Conservation (phyloP, 2,329 filamentous ascomycete species). For the Pyrenochaeta sp. region DNA sequence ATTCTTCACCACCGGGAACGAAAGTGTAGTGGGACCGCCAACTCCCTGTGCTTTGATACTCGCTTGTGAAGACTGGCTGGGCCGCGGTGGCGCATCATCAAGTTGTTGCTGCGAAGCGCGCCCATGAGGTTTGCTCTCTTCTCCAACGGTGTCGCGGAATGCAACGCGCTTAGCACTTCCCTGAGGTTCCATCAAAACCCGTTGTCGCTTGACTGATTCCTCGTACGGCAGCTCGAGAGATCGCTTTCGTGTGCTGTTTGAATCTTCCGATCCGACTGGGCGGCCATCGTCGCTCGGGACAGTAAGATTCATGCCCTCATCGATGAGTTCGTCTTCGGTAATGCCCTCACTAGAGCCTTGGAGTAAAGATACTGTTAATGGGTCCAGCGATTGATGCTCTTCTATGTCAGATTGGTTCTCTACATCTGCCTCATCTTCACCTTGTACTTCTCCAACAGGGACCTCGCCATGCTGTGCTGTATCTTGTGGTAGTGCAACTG, state of each 20-base stretch:
- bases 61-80: slow-evolving; percentile 50
- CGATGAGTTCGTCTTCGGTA: slow-evolving; percentile 18
- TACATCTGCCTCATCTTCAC: slow-evolving; percentile 36
- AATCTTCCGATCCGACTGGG: slow-evolving; percentile 2
- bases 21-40: slow-evolving; percentile 58
- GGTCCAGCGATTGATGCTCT: slow-evolving; percentile 39
- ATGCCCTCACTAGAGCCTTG: slow-evolving; percentile 10
- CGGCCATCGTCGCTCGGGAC: slow-evolving; percentile 24
- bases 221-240: slow-evolving; percentile 14
- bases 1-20: slow-evolving; percentile 81
- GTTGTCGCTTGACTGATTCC: slow-evolving; percentile 23
- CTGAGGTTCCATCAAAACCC: slow-evolving; percentile 16
- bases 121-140: background rate
- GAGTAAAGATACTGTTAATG: slow-evolving; percentile 39
- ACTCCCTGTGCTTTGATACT: slow-evolving; percentile 49
- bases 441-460: slow-evolving; percentile 18
- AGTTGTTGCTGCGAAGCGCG: slow-evolving; percentile 4
- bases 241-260: slow-evolving; percentile 28
- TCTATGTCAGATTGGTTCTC: slow-evolving; percentile 28
- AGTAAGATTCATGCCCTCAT: slow-evolving; percentile 30
- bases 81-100: slow-evolving; percentile 17
- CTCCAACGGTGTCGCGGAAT: slow-evolving; percentile 16
- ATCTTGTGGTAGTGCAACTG: background rate
- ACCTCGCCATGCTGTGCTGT: slow-evolving; percentile 12
- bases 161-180: slow-evolving; percentile 15